phyloP scores from a whole-genome alignment of 768 basidiomycete genomes.

The Fomitopsis pulvina region DNA sequence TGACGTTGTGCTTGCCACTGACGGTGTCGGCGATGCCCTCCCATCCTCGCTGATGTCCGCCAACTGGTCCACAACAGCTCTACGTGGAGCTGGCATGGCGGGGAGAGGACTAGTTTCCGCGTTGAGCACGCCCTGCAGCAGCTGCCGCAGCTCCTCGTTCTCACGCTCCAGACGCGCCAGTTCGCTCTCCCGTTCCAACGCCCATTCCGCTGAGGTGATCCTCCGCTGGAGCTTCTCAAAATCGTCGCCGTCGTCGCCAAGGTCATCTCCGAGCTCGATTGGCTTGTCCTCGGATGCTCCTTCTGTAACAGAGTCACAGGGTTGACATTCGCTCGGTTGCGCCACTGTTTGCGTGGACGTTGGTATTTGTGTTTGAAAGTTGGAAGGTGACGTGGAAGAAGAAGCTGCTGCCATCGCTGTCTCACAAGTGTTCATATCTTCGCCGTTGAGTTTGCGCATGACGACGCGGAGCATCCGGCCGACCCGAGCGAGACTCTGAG shows the following conservation, averaged over 20 bases:
- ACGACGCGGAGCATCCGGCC: conserved; percentile 65
- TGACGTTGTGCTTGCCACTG: neutral
- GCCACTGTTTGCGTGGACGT: neutral
- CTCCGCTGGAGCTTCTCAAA: conserved; percentile 24
- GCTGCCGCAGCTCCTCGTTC: conserved; percentile 71
- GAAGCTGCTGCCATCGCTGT: conserved; percentile 6
- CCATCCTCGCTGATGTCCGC: conserved; percentile 7
- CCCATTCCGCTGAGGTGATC: conserved; percentile 53
- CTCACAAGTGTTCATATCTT: conserved; percentile 32
- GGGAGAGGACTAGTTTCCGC: neutral
- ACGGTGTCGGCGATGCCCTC: conserved; percentile 4
- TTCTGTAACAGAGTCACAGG: neutral
- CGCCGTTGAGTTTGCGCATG: conserved; percentile 64
- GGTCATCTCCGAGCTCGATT: conserved; percentile 8
- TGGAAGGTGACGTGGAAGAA: neutral
- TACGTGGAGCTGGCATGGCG: neutral
- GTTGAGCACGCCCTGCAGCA: conserved; percentile 35
- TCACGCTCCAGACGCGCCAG: conserved; percentile 82
- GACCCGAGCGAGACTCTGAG: conserved; percentile 61
- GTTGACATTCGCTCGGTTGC: neutral
- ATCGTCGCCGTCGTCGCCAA: conserved; percentile 20
- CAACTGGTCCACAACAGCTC: neutral
- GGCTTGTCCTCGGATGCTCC: neutral
- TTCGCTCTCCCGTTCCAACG: conserved; percentile 87
- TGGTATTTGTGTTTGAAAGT: neutral